Percentiles rank a stretch among this genome's conserved stretches.
phyloP scores from a whole-genome alignment of 495 filamentous ascomycete species.

The Ramalina peruviana region DNA sequence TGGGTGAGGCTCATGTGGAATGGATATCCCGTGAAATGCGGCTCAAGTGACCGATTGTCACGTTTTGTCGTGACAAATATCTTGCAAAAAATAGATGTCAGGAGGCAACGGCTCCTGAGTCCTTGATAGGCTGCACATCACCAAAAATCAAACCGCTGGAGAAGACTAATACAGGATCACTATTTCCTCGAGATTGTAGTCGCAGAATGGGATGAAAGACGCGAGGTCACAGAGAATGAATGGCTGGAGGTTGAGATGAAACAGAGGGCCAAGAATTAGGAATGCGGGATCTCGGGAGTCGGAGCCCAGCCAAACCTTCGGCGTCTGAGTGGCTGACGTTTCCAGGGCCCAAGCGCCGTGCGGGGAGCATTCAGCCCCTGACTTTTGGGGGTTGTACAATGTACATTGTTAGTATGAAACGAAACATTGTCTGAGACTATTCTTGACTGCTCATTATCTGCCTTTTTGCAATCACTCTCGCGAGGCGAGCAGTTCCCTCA shows the following conservation, averaged over 20 bases:
- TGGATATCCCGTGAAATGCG: conserved; percentile 6
- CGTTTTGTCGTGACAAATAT: no score
- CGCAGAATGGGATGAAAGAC: not conserved
- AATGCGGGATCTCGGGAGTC: not conserved
- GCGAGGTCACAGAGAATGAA: conserved; percentile 3
- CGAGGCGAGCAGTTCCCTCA: conserved; percentile 55
- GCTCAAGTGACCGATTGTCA: no score
- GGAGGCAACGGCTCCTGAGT: no score
- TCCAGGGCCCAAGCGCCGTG: conserved; percentile 2
- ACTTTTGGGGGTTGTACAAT: not conserved
- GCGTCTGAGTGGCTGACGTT: conserved; percentile 2
- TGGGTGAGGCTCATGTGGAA: not conserved
- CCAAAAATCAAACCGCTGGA: not conserved
- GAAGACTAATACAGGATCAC: not conserved
- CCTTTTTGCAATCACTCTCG: conserved; percentile 13
- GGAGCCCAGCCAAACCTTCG: no score
- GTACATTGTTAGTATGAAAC: not conserved
- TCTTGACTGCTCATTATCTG: not conserved
- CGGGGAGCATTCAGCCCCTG: not conserved
- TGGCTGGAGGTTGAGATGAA: conserved; percentile 8
- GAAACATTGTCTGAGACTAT: no score
- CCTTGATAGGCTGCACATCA: not conserved
- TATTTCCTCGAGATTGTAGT: not conserved
- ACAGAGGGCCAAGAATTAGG: not conserved
- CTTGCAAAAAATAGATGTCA: no score